Percentiles rank a stretch among this genome's conserved stretches.
Conservation (phyloP, 129 eudicot genomes). For the Logfia minima region DNA sequence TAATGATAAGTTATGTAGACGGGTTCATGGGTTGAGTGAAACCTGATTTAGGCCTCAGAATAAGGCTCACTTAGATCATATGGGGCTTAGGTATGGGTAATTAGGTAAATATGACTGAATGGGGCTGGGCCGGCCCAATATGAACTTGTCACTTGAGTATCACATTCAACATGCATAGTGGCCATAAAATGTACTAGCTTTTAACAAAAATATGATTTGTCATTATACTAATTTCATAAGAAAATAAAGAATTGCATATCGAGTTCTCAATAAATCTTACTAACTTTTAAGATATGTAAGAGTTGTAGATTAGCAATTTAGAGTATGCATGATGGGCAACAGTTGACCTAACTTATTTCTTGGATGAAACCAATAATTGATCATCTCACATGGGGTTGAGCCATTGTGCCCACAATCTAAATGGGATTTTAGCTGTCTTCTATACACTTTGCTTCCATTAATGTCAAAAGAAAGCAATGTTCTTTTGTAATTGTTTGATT, state of each 20-base stretch:
- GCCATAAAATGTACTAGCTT: not conserved
- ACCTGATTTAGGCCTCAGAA: not conserved
- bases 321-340: conserved; percentile 5
- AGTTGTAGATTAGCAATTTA: not conserved
- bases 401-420: conserved; percentile 37
- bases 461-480: conserved; percentile 15
- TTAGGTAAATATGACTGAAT: not conserved
- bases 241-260: not conserved
- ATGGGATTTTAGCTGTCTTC: conserved; percentile 35
- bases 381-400: conserved; percentile 22
- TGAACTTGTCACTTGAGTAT: not conserved
- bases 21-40: not conserved
- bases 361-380: conserved; percentile 22
- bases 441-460: conserved; percentile 12
- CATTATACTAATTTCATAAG: too few relatives aligned
- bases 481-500: not conserved
- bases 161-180: not conserved
- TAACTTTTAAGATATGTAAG: not conserved
- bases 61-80: not conserved
- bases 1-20: not conserved
- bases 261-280: not conserved
- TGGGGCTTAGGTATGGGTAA: not conserved
- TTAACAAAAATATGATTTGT: not conserved
- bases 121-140: not conserved
- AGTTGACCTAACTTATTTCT: conserved; percentile 15